Evolutionary conservation across 2,329 filamentous ascomycete species (phyloP).

Genomic region (Alternaria viburni): DNA sequence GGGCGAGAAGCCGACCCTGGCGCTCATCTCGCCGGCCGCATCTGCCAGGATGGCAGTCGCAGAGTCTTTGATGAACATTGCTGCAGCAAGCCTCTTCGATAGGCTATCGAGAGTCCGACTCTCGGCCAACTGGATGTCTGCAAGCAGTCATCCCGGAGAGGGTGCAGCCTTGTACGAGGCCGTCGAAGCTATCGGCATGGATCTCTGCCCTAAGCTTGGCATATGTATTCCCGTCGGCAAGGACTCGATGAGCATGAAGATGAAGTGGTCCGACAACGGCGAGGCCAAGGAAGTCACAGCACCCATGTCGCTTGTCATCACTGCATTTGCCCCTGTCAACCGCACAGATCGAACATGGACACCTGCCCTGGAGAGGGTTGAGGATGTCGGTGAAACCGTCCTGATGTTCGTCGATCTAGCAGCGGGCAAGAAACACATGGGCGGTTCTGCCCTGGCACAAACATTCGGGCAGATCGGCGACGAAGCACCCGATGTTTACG

Average conservation of each 20-base stretch:
- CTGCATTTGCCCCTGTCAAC: constrained; percentile 84
- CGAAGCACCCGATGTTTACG: constrained; percentile 83
- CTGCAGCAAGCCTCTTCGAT: constrained; percentile 76
- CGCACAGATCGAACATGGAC: constrained; percentile 92
- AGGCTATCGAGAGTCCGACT: constrained; percentile 81
- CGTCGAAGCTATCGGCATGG: constrained; percentile 89
- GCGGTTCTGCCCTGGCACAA: constrained; percentile 90
- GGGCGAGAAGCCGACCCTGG: constrained; percentile 89
- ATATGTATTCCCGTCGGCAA: constrained; percentile 96
- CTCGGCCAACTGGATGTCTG: constrained; percentile 99
- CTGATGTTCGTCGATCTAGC: constrained; percentile 92
- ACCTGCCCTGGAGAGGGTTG: constrained; percentile 79
- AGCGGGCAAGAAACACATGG: constrained; percentile 78
- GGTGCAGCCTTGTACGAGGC: constrained; percentile 92
- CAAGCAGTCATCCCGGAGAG: constrained; percentile 91
- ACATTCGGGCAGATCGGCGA: constrained; percentile 85
- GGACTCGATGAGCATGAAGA: constrained; percentile 99
- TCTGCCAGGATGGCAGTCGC: constrained; percentile 97
- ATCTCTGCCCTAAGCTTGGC: constrained; percentile 87
- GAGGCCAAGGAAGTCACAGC: constrained; percentile 86
- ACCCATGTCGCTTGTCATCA: constrained; percentile 88
- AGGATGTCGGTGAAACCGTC: constrained; percentile 87
- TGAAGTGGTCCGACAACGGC: constrained; percentile 75
- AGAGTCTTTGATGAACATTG: constrained; percentile 91
- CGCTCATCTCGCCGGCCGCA: constrained; percentile 85